phyloP scores from a whole-genome alignment of 2,329 filamentous ascomycete genomes.

The Coleophoma crateriformis region DNA sequence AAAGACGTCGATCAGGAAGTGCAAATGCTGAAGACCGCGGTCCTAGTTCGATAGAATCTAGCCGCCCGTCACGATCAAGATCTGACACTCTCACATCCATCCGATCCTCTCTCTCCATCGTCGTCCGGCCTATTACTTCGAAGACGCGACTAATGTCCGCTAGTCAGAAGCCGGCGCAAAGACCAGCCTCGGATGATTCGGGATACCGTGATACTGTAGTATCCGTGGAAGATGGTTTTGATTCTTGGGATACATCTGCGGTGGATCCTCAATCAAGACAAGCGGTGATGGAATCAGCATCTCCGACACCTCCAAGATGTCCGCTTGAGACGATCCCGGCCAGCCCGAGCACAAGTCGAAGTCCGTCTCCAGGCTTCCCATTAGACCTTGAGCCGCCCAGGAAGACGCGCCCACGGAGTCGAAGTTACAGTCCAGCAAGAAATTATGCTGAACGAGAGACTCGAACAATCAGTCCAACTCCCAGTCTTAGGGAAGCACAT shows the following conservation, averaged over 20 bases:
- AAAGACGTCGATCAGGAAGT: constrained; percentile 9
- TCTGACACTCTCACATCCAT: constrained; percentile 42
- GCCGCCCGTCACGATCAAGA: constrained; percentile 38
- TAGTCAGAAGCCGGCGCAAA: constrained; percentile 31
- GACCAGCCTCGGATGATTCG: constrained; percentile 44
- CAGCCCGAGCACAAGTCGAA: constrained; percentile 58
- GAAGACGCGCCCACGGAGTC: constrained; percentile 16
- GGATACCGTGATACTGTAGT: constrained; percentile 16
- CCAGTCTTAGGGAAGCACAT: constrained; percentile 50
- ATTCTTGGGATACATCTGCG: constrained; percentile 68
- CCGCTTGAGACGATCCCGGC: constrained; percentile 65
- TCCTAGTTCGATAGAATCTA: constrained; percentile 22
- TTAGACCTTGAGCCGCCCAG: constrained; percentile 49
- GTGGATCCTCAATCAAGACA: constrained; percentile 59
- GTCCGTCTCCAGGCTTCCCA: constrained; percentile 56
- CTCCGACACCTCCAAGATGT: constrained; percentile 33
- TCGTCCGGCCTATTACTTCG: constrained; percentile 50
- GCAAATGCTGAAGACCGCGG: constrained; percentile 8
- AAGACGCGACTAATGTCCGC: constrained; percentile 46
- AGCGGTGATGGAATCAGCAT: constrained; percentile 42
- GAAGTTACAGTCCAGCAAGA: constrained; percentile 24
- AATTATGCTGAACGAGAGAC: constrained; percentile 11
- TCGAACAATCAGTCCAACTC: constrained; percentile 23
- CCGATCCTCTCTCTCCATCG: constrained; percentile 41
- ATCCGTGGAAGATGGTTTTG: constrained; percentile 56